Evolutionary conservation across 352 stramenopile species (phyloP).

Genomic region (Phytophthora ohioensis): DNA sequence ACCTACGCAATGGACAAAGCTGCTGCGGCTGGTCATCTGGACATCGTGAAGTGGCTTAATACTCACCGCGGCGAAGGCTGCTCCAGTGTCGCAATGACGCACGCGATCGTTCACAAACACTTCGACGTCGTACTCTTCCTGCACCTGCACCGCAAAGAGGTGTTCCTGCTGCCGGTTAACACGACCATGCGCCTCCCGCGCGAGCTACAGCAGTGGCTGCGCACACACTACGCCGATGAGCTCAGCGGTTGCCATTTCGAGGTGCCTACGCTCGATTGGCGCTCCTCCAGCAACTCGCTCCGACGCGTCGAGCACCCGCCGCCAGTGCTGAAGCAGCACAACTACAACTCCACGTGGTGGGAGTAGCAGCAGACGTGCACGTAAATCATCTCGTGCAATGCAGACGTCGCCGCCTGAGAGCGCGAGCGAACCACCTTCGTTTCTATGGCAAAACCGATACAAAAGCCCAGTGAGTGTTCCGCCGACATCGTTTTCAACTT

Average conservation of each 20-base stretch:
- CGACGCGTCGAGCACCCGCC: background rate
- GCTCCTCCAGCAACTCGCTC: background rate
- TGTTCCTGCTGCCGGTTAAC: constrained; percentile 3
- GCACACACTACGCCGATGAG: background rate
- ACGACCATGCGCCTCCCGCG: constrained; percentile 2
- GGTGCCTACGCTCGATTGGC: constrained; percentile 5
- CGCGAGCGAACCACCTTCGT: constrained; percentile 11
- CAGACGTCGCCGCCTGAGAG: background rate
- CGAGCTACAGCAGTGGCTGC: constrained; percentile 27
- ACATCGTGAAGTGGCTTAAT: constrained; percentile 26
- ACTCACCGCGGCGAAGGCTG: constrained; percentile 19
- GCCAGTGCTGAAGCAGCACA: background rate
- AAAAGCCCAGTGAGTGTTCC: constrained; percentile 14
- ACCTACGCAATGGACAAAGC: constrained; percentile 21
- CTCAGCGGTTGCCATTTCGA: constrained; percentile 18
- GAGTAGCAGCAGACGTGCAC: background rate
- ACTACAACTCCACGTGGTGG: constrained; percentile 13
- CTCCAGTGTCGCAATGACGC: constrained; percentile 12
- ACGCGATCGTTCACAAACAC: constrained; percentile 1
- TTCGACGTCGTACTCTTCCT: constrained; percentile 31
- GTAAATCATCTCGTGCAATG: too few species aligned
- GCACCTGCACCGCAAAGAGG: constrained; percentile 17
- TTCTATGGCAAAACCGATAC: constrained; percentile 11
- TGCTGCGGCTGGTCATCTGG: constrained; percentile 14
- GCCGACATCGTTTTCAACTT: constrained; percentile 5